phyloP scores from a whole-genome alignment of 768 basidiomycete species.

The Hypsizygus marmoreus region DNA sequence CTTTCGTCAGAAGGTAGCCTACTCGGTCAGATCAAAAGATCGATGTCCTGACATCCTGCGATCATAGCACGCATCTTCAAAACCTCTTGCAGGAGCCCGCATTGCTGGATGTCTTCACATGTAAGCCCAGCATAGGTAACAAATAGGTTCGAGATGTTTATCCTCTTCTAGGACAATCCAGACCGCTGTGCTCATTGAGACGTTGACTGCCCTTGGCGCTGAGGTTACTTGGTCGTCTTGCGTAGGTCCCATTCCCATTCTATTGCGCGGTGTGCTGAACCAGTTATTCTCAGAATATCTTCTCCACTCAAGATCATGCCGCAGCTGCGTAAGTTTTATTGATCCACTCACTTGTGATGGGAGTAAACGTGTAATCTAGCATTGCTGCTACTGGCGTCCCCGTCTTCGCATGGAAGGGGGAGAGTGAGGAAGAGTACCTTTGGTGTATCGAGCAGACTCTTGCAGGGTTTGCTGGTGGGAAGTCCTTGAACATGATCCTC shows the following conservation, averaged over 20 bases:
- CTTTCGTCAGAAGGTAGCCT: constrained; percentile 77
- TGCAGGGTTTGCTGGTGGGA: constrained; percentile 79
- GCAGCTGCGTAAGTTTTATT: constrained; percentile 79
- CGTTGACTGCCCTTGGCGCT: constrained; percentile 91
- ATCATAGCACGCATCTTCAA: constrained; percentile 66
- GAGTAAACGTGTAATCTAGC: constrained; percentile 36
- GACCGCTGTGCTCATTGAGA: constrained; percentile 98
- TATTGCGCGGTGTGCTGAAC: background rate
- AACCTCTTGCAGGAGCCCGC: constrained; percentile 93
- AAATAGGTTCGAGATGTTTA: too few relatives aligned
- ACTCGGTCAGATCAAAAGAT: constrained; percentile 12
- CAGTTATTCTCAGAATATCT: constrained; percentile 76
- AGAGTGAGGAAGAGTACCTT: constrained; percentile 96
- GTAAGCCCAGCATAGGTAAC: constrained; percentile 54
- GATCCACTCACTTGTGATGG: background rate
- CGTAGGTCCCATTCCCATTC: constrained; percentile 46
- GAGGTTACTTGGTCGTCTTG: constrained; percentile 99
- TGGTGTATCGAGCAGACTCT: constrained; percentile 99
- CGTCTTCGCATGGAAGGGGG: constrained; percentile 99
- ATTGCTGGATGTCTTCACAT: constrained; percentile 99
- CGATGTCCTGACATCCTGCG: constrained; percentile 23
- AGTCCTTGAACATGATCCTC: constrained; percentile 96
- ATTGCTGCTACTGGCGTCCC: constrained; percentile 98
- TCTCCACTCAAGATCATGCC: constrained; percentile 99
- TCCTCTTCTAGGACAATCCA: constrained; percentile 82